Percentiles rank a stretch among this genome's conserved stretches.
Evolutionary conservation across 495 filamentous ascomycete species (phyloP).

Genomic region (Xylaria sp.): DNA sequence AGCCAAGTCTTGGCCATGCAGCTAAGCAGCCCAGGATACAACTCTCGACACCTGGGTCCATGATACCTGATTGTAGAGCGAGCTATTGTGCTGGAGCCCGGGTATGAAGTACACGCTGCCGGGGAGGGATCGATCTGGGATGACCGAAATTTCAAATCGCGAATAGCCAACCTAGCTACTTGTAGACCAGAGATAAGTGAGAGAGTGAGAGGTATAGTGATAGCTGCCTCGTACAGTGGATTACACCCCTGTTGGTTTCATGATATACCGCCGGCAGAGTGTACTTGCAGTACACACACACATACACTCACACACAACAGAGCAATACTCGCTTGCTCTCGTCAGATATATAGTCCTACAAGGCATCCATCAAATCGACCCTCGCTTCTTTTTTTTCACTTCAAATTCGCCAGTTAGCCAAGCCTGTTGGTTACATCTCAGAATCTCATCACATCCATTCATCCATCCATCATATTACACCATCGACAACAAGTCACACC

Average conservation of each 20-base stretch:
- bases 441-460: background rate
- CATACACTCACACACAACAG: too few species aligned
- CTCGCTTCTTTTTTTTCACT: background rate
- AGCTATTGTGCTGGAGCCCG: background rate
- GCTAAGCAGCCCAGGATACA: slow-evolving; percentile 24
- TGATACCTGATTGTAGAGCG: background rate
- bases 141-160: slow-evolving; percentile 23
- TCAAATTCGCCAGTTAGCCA: background rate
- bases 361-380: slow-evolving; percentile 19
- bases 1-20: slow-evolving; percentile 21
- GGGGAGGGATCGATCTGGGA: slow-evolving; percentile 13
- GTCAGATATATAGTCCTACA: slow-evolving; percentile 27
- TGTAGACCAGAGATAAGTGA: background rate
- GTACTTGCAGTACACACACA: too few species aligned
- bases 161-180: slow-evolving; percentile 4
- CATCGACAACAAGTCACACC: background rate
- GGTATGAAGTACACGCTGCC: background rate
- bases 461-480: background rate
- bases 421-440: background rate
- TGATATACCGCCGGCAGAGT: slow-evolving; percentile 6
- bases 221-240: background rate
- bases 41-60: background rate
- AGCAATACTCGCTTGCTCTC: slow-evolving; percentile 1
- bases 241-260: slow-evolving; percentile 5
- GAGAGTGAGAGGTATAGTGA: background rate